Base-by-base conservation (phyloP, 352 stramenopile species). In the Globisporangium takayamanum region DNA sequence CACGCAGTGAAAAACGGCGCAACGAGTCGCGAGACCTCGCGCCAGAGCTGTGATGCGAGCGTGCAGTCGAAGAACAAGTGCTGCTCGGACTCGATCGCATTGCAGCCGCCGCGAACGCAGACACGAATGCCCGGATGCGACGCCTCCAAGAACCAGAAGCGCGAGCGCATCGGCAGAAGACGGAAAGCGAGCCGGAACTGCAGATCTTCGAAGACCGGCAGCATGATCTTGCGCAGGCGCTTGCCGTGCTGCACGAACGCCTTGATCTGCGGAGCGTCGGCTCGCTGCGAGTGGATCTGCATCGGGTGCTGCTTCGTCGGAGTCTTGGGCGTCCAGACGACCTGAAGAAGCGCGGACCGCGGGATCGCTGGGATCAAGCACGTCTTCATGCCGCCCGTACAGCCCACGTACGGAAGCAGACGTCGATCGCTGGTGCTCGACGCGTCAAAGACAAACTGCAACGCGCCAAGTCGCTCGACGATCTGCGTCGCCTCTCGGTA, bases 351-450 rank as follows among this genome's bases (percentile, higher is more conserved):
- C 22, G 54, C 15, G 0, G 37, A 37, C 22, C 54, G 26, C 28
- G 54, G 46, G 26, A 59, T 50, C 46, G 28, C 28, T 11, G 41
- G 25, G 10, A 50, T 44, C 44, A 59, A 56, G 30, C 51, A 47
- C 22, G 50, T 46, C 16, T 26, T 14, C 15, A 18, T 22, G 42
- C 42, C 49, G 16, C 49, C 37, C 1, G n/a, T 53, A 7, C 49
- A 53, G 15, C 49, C 49, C n/a, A 53, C 5, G 14, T 36, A n/a
- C 25, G 49, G 49, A 20, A 53, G 25, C 49, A 53, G 28, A 30
- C 28, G 26, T 20, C n/a, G 49, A 14, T 12, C 26, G 10, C 7
- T 14, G 20, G 14, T 25, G 8, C 11, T 20, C 49, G 30, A n/a
- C 6, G 18, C n/a, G 30, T 41, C 49, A 5, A 12, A 18, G 6